phyloP scores from a whole-genome alignment of 2,329 filamentous ascomycete genomes.

The Pseudonectria buxi region DNA sequence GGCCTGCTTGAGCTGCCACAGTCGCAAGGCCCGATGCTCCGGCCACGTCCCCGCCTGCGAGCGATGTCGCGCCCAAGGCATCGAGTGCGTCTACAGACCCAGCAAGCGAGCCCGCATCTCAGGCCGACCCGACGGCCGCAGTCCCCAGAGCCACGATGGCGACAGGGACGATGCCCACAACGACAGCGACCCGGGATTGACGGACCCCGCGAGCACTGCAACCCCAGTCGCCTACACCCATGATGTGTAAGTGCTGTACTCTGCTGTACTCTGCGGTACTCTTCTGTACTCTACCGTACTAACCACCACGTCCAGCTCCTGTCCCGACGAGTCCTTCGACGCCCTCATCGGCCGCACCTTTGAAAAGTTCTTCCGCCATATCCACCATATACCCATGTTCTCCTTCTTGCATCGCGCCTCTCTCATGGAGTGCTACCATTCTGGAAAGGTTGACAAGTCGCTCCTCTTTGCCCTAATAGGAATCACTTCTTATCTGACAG shows the following conservation, averaged over 20 bases:
- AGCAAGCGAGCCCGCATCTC: slow-evolving; percentile 34
- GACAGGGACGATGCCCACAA: slow-evolving; percentile 28
- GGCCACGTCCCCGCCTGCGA: slow-evolving; percentile 51
- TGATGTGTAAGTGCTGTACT: slow-evolving; percentile 30
- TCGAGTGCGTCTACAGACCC: slow-evolving; percentile 49
- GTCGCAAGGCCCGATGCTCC: slow-evolving; percentile 51
- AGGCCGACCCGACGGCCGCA: slow-evolving; percentile 19
- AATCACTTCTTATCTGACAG: slow-evolving; percentile 49
- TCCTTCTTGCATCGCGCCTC: slow-evolving; percentile 54
- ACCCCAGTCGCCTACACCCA: slow-evolving; percentile 29
- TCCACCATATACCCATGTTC: slow-evolving; percentile 53
- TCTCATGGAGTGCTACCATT: slow-evolving; percentile 52
- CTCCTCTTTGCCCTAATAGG: slow-evolving; percentile 49
- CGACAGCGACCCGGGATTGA: slow-evolving; percentile 29
- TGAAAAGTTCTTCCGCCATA: slow-evolving; percentile 51
- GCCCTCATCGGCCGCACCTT: slow-evolving; percentile 46
- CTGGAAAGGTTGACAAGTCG: slow-evolving; percentile 48
- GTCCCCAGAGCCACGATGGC: slow-evolving; percentile 28
- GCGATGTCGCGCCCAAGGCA: slow-evolving; percentile 41
- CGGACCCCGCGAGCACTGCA: slow-evolving; percentile 25
- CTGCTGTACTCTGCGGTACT: too few species aligned
- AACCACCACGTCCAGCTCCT: too few species aligned
- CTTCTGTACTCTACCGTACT: too few species aligned
- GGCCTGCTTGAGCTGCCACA: slow-evolving; percentile 52
- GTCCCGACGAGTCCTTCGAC: slow-evolving; percentile 39